Conservation (phyloP, 768 basidiomycete species). For the Trametes gibbosa region DNA sequence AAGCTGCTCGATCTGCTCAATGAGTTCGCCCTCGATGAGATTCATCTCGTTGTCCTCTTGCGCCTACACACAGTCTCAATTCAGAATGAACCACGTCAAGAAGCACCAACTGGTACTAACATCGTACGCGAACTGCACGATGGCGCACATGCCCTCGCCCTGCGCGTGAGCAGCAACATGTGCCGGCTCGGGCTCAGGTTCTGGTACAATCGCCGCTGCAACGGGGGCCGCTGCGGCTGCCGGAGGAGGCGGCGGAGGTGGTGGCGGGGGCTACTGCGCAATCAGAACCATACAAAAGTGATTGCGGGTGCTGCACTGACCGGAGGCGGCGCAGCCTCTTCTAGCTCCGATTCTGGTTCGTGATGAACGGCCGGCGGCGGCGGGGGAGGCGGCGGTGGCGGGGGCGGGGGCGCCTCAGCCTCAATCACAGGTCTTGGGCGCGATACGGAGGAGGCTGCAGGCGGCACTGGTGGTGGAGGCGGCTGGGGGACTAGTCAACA, state of each 20-base stretch:
- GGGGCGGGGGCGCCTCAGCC: slow-evolving; percentile 32
- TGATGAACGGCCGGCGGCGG: slow-evolving; percentile 35
- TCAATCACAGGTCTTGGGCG: slow-evolving; percentile 9
- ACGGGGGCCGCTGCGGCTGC: slow-evolving; percentile 22
- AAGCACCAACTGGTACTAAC: slow-evolving; percentile 31
- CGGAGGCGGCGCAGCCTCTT: slow-evolving; percentile 32
- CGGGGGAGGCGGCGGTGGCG: slow-evolving; percentile 33
- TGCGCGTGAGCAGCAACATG: slow-evolving; percentile 40
- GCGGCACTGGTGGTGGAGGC: slow-evolving; percentile 22
- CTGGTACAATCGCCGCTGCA: slow-evolving; percentile 26
- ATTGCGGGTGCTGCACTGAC: slow-evolving; percentile 14
- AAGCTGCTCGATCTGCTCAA: slow-evolving; percentile 79
- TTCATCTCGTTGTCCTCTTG: slow-evolving; percentile 85
- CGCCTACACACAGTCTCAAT: slow-evolving; percentile 40
- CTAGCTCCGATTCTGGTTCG: slow-evolving; percentile 34
- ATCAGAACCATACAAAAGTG: neutral
- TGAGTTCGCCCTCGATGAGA: slow-evolving; percentile 75
- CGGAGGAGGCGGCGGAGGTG: slow-evolving; percentile 40
- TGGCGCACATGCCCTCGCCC: slow-evolving; percentile 57
- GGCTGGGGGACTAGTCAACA: neutral
- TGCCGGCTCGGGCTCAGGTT: slow-evolving; percentile 42
- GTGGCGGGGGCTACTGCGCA: slow-evolving; percentile 36
- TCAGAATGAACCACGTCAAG: neutral
- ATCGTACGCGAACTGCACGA: slow-evolving; percentile 81
- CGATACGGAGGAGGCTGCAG: slow-evolving; percentile 6